Evolutionary conservation across 2,329 filamentous ascomycete genomes (phyloP), one percentile per base, ranked within the genome.

Genomic region (Drechmeria coniospora): DNA sequence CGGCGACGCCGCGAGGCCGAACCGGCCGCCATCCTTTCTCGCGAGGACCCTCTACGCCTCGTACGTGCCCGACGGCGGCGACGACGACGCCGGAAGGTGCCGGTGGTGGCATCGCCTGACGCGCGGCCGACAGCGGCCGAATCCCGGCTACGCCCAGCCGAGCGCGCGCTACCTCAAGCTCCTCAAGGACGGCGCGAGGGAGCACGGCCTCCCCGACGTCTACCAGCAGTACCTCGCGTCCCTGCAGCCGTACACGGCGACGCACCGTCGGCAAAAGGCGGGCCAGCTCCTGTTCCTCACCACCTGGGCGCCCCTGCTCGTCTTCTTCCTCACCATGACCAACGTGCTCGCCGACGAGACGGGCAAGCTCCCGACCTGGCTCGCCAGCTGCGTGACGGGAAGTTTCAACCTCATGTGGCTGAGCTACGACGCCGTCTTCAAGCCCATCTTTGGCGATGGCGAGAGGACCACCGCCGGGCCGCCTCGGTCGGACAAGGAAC

Each of bases 31-130:
- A 23, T 63, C 79, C 0, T 92, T 95, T 57, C 68, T 80, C 40
- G 84, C 84, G 1, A 80, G 84, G 46, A 95, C 87, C 0, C 66
- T 98, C 1, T 81, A 81, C 45, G 78, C 78, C 1, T 78, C 82
- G 1, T 51, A 54, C 8, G 36, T 65, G 5, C 57, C 60, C 14
- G 15, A 28, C 3, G 47, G 50, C 5, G 30, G 50, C 2, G 44
- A 44, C 5, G 45, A 36, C 29, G 46, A 40, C 25, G 41, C 50
- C 21, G 46, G 46, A n/a, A 55, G 55, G 6, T 33, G 41, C 20
- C 48, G 41, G n/a, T 62, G 59, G 60, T 57, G 59, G 49, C 41
- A 49, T 27, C 60, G 63, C 21, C 52, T 74, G 15, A 45, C 61
- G 6, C 38, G 49, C 2, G 54, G 53, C 3, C 49, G 50, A 3